Evolutionary conservation across 768 basidiomycete genomes (phyloP).

Genomic region (Coprinellus aureogranulatus): DNA sequence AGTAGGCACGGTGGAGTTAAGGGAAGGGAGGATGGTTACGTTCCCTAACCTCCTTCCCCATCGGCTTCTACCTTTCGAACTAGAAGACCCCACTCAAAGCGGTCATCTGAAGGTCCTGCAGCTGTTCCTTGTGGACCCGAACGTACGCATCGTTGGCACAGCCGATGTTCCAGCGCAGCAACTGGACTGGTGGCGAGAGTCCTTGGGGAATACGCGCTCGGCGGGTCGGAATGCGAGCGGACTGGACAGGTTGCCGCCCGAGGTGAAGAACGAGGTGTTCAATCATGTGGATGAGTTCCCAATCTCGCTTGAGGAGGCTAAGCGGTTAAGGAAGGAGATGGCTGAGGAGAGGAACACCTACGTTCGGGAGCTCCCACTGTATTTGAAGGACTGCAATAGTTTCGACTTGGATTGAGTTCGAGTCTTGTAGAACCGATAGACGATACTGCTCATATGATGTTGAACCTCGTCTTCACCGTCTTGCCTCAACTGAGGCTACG

Average conservation of each 20-base stretch:
- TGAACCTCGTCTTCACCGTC: too few relatives aligned
- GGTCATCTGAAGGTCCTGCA: constrained; percentile 40
- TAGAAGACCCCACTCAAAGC: constrained; percentile 30
- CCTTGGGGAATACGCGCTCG: neutral
- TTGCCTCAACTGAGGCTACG: too few relatives aligned
- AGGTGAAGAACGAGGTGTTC: constrained; percentile 20
- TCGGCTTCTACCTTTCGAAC: constrained; percentile 32
- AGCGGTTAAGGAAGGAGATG: constrained; percentile 24
- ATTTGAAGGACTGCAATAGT: neutral
- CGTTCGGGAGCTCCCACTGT: neutral
- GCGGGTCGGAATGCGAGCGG: neutral
- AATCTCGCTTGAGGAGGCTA: constrained; percentile 25
- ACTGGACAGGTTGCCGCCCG: constrained; percentile 18
- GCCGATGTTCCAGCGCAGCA: constrained; percentile 25
- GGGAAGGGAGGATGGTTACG: constrained; percentile 33
- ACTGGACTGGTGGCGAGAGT: constrained; percentile 22
- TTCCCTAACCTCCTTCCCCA: constrained; percentile 46
- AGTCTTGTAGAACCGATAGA: too few relatives aligned
- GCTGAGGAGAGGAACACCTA: constrained; percentile 34
- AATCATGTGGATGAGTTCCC: constrained; percentile 23
- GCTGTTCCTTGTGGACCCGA: constrained; percentile 37
- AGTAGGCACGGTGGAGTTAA: constrained; percentile 32
- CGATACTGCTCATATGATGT: too few relatives aligned
- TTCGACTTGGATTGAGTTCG: neutral
- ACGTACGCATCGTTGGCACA: constrained; percentile 21